Evolutionary conservation across 805 yeast species (phyloP).

Genomic region (Yarrowia phangngaensis): DNA sequence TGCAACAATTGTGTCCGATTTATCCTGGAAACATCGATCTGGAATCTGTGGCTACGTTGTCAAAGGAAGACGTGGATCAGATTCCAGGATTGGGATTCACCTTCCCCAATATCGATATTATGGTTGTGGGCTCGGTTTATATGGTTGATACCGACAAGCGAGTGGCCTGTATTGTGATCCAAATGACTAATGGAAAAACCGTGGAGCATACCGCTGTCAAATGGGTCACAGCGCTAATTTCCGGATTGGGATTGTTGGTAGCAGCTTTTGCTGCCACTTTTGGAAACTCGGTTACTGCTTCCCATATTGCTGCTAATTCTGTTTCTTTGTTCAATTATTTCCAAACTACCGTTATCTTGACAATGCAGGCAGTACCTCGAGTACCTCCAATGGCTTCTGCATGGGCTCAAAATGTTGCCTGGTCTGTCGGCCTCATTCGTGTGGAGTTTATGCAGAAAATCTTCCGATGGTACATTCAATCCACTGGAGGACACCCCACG

Average conservation of each 20-base stretch:
- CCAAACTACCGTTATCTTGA: constrained; percentile 84
- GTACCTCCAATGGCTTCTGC: constrained; percentile 97
- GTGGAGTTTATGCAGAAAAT: constrained; percentile 74
- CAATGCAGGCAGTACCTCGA: constrained; percentile 90
- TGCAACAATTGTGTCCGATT: constrained; percentile 89
- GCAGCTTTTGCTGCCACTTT: constrained; percentile 77
- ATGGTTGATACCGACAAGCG: constrained; percentile 38
- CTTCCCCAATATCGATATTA: constrained; percentile 85
- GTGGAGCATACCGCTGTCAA: constrained; percentile 76
- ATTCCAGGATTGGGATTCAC: constrained; percentile 83
- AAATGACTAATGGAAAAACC: constrained; percentile 71
- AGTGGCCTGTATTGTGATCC: constrained; percentile 72
- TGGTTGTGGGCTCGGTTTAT: constrained; percentile 47
- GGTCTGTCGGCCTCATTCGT: constrained; percentile 91
- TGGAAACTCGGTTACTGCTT: constrained; percentile 87
- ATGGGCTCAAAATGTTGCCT: constrained; percentile 94
- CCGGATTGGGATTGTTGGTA: constrained; percentile 79
- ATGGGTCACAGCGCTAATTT: constrained; percentile 91
- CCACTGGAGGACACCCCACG: constrained; percentile 87
- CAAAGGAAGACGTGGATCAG: constrained; percentile 47
- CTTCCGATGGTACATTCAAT: constrained; percentile 89
- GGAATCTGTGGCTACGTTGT: constrained; percentile 59
- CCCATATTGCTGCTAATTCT: constrained; percentile 95
- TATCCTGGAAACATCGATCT: constrained; percentile 78
- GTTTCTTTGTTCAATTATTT: constrained; percentile 89